phyloP scores from a whole-genome alignment of 495 filamentous ascomycete species.

The Pyronema domesticum region DNA sequence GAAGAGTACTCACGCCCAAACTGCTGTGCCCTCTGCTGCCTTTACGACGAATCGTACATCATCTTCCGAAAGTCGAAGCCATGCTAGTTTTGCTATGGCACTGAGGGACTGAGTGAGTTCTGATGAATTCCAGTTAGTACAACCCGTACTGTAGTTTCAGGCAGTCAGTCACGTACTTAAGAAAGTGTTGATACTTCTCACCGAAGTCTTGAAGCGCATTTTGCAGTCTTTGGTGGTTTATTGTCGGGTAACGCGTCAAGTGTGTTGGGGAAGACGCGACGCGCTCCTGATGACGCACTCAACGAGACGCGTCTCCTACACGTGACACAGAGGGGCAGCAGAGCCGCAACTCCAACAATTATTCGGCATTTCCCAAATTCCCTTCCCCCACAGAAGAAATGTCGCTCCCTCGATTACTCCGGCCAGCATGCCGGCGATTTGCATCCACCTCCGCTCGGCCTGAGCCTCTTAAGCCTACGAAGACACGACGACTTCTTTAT shows the following conservation, averaged over 20 bases:
- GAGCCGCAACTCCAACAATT: conserved; percentile 8
- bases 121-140: conserved; percentile 23
- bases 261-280: conserved; percentile 11
- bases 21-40: conserved; percentile 74
- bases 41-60: conserved; percentile 79
- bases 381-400: not conserved
- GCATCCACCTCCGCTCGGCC: not conserved
- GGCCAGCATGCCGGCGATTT: conserved; percentile 1
- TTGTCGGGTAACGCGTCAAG: not conserved
- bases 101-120: conserved; percentile 71
- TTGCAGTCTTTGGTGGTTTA: conserved; percentile 2
- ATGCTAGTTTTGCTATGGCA: conserved; percentile 78
- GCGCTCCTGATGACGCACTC: not conserved
- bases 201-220: conserved; percentile 68
- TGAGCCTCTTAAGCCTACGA: not conserved
- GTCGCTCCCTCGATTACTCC: not conserved
- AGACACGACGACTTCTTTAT: not conserved
- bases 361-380: not conserved
- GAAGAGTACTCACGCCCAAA: conserved; percentile 64
- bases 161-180: conserved; percentile 40
- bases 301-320: not conserved
- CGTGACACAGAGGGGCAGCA: not conserved
- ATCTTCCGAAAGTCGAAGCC: conserved; percentile 75
- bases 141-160: not conserved
- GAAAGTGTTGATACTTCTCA: conserved; percentile 68